Conservation (phyloP, 371 early-diverging fungal genomes). For the Fennellomyces sp. region DNA sequence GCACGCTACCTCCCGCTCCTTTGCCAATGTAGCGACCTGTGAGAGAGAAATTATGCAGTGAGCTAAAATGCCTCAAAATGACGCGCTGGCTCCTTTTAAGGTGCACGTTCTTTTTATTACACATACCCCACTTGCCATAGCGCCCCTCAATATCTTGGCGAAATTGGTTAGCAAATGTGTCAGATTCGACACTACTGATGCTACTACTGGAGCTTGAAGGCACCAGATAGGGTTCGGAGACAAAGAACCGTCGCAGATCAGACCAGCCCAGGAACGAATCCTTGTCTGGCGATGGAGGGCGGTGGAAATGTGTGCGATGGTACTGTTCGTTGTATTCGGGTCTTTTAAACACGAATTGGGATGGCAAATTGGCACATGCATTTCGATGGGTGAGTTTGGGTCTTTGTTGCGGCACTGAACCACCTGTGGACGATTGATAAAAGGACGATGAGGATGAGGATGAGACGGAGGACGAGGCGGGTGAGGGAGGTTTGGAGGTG, state of each 20-base stretch:
- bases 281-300: slow-evolving; percentile 2
- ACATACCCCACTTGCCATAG: slow-evolving; percentile 36
- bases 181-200: neutral
- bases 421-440: neutral
- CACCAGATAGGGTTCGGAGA: neutral
- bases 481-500: slow-evolving; percentile 24
- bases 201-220: slow-evolving; percentile 1
- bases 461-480: slow-evolving; percentile 17
- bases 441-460: slow-evolving; percentile 10
- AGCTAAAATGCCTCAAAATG: slow-evolving; percentile 27
- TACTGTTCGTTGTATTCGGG: slow-evolving; percentile 43
- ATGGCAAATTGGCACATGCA: slow-evolving; percentile 23
- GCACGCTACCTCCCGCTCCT: slow-evolving; percentile 80
- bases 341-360: slow-evolving; percentile 44
- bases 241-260: slow-evolving; percentile 30
- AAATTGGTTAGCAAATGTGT: slow-evolving; percentile 30
- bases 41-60: neutral
- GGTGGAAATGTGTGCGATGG: slow-evolving; percentile 44
- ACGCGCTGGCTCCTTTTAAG: no score
- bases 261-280: slow-evolving; percentile 23
- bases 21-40: slow-evolving; percentile 71
- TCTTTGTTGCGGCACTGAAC: slow-evolving; percentile 10
- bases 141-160: slow-evolving; percentile 31
- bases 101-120: neutral
- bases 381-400: slow-evolving; percentile 17